These are phyloP conservation scores for Tricholomella constricta DNA, from an alignment of 768 basidiomycete species.

Conservation along the genomic window DNA sequence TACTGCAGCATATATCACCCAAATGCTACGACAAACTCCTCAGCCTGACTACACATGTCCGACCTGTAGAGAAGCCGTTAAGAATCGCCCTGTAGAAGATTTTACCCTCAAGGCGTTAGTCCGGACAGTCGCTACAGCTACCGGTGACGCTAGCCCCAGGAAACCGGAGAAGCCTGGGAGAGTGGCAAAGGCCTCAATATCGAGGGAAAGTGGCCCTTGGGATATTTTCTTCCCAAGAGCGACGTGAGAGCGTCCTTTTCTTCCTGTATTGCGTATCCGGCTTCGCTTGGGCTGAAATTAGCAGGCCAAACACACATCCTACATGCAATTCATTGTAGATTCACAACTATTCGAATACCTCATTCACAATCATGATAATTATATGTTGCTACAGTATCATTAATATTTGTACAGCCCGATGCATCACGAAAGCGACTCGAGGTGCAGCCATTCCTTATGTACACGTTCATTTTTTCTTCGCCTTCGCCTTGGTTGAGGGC, in stretches of 20 bases:
- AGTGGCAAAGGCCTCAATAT: slow-evolving; percentile 23
- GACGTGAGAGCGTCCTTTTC: not conserved
- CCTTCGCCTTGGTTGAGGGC: slow-evolving; percentile 38
- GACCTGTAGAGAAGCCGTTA: slow-evolving; percentile 56
- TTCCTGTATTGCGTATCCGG: not conserved
- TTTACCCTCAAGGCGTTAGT: slow-evolving; percentile 63
- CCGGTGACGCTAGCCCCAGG: slow-evolving; percentile 50
- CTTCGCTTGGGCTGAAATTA: not conserved
- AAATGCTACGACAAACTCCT: slow-evolving; percentile 27
- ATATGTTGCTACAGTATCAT: slow-evolving; percentile 1
- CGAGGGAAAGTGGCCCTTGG: slow-evolving; percentile 36
- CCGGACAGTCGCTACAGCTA: slow-evolving; percentile 46
- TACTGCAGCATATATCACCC: slow-evolving; percentile 26
- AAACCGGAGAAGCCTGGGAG: slow-evolving; percentile 18
- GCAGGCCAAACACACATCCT: not conserved
- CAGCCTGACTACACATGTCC: slow-evolving; percentile 68
- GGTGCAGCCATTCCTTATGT: not conserved
- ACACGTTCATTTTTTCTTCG: slow-evolving; percentile 44
- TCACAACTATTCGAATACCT: not conserved
- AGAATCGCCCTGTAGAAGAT: slow-evolving; percentile 55
- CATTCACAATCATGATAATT: slow-evolving; percentile 1
- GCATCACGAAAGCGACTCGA: not conserved
- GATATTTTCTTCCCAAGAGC: slow-evolving; percentile 46
- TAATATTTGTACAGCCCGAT: not conserved
- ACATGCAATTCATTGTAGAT: not conserved